Evolutionary conservation across 1,139 yeast genomes (phyloP).

Genomic region (Candida anutae): DNA sequence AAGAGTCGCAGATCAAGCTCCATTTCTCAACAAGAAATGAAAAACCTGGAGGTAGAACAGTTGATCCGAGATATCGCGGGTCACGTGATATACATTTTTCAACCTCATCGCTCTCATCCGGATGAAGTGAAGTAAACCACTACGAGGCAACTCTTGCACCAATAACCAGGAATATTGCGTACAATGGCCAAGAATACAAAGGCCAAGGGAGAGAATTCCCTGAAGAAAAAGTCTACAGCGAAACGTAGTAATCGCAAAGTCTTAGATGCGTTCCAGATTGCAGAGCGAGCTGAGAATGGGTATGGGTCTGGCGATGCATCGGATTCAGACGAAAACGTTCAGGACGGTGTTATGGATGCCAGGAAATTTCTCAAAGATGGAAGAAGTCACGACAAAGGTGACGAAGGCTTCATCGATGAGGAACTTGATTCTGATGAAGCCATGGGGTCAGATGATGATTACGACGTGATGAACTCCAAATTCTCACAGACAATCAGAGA

Average conservation of each 20-base stretch:
- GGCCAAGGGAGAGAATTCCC: too few species aligned
- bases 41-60: too few species aligned
- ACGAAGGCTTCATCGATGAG: constrained; percentile 46
- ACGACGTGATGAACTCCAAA: constrained; percentile 57
- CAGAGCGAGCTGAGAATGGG: constrained; percentile 30
- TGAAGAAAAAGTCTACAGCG: constrained; percentile 16
- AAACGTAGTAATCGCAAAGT: constrained; percentile 30
- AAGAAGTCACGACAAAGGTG: constrained; percentile 18
- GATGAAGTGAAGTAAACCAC: too few species aligned
- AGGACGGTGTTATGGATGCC: constrained; percentile 40
- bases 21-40: too few species aligned
- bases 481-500: constrained; percentile 65
- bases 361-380: constrained; percentile 22
- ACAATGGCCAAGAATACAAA: too few species aligned
- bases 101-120: too few species aligned
- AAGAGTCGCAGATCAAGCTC: too few species aligned
- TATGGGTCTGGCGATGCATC: constrained; percentile 8
- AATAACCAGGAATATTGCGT: too few species aligned
- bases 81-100: too few species aligned
- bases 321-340: constrained; percentile 16
- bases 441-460: constrained; percentile 68
- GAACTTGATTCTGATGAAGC: constrained; percentile 75
- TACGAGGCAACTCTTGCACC: too few species aligned
- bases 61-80: too few species aligned
- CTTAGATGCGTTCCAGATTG: constrained; percentile 40